A percentile compares a stretch with the other conserved stretches of the same genome.
These are phyloP conservation scores for Peribolospora kevripleyi DNA, from an alignment of 768 basidiomycete genomes.

Conservation along the genomic window DNA sequence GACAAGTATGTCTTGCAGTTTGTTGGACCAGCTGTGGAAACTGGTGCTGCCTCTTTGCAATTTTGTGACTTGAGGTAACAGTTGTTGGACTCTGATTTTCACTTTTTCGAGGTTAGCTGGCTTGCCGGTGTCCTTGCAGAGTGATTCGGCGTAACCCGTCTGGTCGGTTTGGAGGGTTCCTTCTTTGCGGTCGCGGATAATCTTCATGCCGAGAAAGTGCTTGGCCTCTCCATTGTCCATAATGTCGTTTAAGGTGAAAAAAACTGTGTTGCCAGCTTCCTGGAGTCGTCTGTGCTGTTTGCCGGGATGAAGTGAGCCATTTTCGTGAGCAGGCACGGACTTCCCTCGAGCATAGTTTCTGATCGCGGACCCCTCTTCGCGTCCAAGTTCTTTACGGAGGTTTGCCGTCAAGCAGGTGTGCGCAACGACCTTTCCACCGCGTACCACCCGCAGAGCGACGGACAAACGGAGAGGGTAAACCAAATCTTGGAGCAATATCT, in stretches of 20 bases:
- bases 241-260: background rate
- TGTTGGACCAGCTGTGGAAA: no score
- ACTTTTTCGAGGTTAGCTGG: no score
- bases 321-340: conserved; percentile 12
- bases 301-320: conserved; percentile 24
- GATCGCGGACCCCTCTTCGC: conserved; percentile 15
- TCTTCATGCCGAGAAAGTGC: no score
- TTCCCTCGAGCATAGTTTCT: conserved; percentile 13
- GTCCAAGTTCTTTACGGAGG: background rate
- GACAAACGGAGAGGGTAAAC: conserved; percentile 25
- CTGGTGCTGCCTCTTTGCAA: no score
- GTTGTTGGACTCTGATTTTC: no score
- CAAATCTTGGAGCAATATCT: conserved; percentile 25
- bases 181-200: no score
- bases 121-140: no score
- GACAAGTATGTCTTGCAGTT: no score
- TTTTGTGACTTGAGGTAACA: no score
- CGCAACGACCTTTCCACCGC: conserved; percentile 21
- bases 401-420: conserved; percentile 9
- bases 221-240: background rate
- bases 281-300: conserved; percentile 14
- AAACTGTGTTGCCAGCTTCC: conserved; percentile 15
- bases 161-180: no score
- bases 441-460: conserved; percentile 26
- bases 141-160: no score